Conservation (phyloP, 441 rosid genomes). For the Pelargonium fulgidum region DNA sequence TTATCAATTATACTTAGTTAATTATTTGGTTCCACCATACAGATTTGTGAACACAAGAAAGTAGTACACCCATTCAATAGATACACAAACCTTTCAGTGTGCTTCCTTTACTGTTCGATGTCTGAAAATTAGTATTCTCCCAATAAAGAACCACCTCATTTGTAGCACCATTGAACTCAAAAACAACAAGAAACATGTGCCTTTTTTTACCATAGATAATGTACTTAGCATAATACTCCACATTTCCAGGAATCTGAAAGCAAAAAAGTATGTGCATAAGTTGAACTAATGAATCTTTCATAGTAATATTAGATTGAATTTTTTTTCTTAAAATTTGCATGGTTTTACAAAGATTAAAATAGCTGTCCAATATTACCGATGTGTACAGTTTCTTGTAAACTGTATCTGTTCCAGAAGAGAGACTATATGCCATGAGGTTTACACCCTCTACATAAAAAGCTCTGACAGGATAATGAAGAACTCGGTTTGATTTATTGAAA, state of each 20-base stretch:
- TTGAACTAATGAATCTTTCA: constrained; percentile 3
- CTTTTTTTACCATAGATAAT: constrained; percentile 70
- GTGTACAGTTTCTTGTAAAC: constrained; percentile 86
- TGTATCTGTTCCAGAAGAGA: constrained; percentile 74
- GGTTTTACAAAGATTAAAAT: neutral
- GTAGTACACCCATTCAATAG: constrained; percentile 17
- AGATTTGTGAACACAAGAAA: constrained; percentile 10
- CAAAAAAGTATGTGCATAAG: constrained; percentile 19
- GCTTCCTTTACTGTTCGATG: constrained; percentile 71
- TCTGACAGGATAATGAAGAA: constrained; percentile 94
- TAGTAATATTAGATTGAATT: neutral
- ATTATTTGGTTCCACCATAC: constrained; percentile 18
- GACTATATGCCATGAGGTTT: constrained; percentile 85
- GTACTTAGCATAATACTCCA: constrained; percentile 67
- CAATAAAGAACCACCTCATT: constrained; percentile 87
- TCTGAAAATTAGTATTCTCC: constrained; percentile 72
- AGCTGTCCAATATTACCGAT: constrained; percentile 44
- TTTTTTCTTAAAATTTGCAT: neutral
- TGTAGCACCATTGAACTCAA: constrained; percentile 78
- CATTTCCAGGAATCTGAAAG: constrained; percentile 80
- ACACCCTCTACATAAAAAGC: constrained; percentile 84
- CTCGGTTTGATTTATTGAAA: constrained; percentile 85
- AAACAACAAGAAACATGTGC: constrained; percentile 76
- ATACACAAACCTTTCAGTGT: constrained; percentile 60
- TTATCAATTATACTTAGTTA: constrained; percentile 16